Base-by-base conservation (phyloP, 768 basidiomycete genomes). In the Pleurotus salmoneostramineus region DNA sequence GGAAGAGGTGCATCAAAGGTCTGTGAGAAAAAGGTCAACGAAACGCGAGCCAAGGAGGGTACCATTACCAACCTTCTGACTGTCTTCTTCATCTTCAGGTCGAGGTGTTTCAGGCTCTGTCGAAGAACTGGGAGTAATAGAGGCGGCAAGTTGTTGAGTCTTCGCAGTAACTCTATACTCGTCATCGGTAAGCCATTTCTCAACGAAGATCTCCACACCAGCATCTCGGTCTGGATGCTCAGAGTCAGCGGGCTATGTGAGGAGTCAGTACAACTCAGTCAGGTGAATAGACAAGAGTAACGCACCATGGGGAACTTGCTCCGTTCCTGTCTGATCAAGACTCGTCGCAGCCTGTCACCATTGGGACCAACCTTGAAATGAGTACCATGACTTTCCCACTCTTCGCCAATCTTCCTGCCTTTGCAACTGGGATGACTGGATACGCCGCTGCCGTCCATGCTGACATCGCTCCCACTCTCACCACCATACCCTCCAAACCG, bases 161-260 rank as follows among this genome's bases (percentile, higher is more conserved):
- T 89, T 89, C 1, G 21, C 21, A 27, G 87, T 85, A 49, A 77
- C 77, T 50, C 77, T 74, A 67, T 89, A 87, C 62, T 89, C 85
- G 57, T 84, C 87, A 56, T 91, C 89, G 8, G 84, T 84, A 55
- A 91, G 76, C 91, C 91, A 93, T 15, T 76, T 78, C 67, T 91
- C 90, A n/a, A 92, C 80, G 63, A 80, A 88, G 33, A 91, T 84
- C 60, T 89, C 84, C 27, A 91, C 72, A 58, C 84, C 82, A 17
- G 80, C 83, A 56, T 82, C 72, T 45, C 82, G 81, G 69, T 93
- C 91, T 3, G 89, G 87, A 67, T 93, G 90, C 58, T 83, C 79
- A 6, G 90, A 91, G 66, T 93, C 91, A 55, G 79, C 72, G 3
- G 91, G 91, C 91, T 92, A 61, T 37, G 57, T 35, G 11, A 32